phyloP scores from a whole-genome alignment of 306 rosid genomes.

The Albizia julibrissin region DNA sequence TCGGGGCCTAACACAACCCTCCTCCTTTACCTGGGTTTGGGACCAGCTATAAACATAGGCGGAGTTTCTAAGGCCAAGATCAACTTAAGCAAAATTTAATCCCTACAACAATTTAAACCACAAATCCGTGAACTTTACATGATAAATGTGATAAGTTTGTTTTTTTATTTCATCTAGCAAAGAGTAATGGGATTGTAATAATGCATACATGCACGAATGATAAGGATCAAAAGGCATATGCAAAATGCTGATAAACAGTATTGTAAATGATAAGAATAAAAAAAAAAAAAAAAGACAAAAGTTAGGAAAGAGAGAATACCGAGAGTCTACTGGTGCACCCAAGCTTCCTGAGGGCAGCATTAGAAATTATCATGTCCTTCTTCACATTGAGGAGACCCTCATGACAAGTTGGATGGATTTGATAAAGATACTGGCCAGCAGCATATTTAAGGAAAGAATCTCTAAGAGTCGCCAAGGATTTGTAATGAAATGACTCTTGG shows the following conservation, averaged over 20 bases:
- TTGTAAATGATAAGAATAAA: conserved; percentile 18
- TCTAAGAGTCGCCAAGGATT: conserved; percentile 73
- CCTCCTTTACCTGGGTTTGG: too few relatives aligned
- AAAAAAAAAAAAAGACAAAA: neutral
- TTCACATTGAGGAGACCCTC: conserved; percentile 56
- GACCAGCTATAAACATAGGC: too few relatives aligned
- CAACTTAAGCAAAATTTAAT: too few relatives aligned
- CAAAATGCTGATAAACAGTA: neutral
- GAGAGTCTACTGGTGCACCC: conserved; percentile 48
- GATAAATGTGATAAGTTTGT: neutral
- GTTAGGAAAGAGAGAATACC: conserved; percentile 35
- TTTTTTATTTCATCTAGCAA: neutral
- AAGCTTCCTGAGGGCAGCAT: conserved; percentile 46
- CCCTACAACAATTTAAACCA: too few relatives aligned
- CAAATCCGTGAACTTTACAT: too few relatives aligned
- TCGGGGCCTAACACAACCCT: too few relatives aligned
- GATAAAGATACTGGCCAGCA: conserved; percentile 58
- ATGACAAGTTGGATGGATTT: conserved; percentile 35
- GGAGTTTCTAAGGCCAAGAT: too few relatives aligned
- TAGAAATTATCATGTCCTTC: conserved; percentile 43
- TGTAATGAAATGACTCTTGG: conserved; percentile 54
- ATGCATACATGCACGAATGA: neutral
- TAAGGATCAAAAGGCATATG: neutral
- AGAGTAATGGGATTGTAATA: neutral
- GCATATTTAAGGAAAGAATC: conserved; percentile 78